Base-by-base conservation (phyloP, 108 stramenopile species). In the Skeletonema menzelii region DNA sequence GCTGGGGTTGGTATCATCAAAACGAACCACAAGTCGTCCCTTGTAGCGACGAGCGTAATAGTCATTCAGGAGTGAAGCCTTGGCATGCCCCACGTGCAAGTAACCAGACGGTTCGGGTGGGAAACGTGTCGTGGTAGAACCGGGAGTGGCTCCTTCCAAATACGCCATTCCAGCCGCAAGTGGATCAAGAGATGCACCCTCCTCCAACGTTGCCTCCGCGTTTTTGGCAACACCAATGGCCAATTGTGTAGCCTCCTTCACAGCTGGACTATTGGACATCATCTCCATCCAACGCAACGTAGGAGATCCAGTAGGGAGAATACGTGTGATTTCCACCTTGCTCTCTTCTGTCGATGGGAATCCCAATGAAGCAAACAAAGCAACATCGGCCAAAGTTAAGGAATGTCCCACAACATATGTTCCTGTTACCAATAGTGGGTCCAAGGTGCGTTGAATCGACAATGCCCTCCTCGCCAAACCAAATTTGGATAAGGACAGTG, bases 61-160 rank as follows among this genome's bases (percentile, higher is more conserved):
- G 69, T 99, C 91, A 78, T 99, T 99, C 63, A 99, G 79, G 59
- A 97, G 68, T 63, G 97, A 97, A 13, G 97, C 97, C 87, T 99
- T 99, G 63, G 98, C 97, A 77, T 99, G 99, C 2, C 99, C 99
- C 56, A 99, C 95, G 89, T 99, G 99, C 62, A 99, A 84, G 72
- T 98, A 99, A 4, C 99, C 99, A 40, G 91, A 92, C 2, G 99
- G 99, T 84, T 99, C 99, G 27, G 99, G 99, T 5, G 99, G 99
- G 73, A 99, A 99, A 2, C 99, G 88, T 3, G 95, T 96, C 15
- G 91, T 89, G 24, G 95, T 94, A 59, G 84, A 85, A 63, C 98
- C 98, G 7, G 94, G 91, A 47, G 86, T 83, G 61, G 96, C 98
- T 44, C 96, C 97, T 77, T 93, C 93, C 67, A 93, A 79, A 20